Base-by-base conservation (phyloP, 495 filamentous ascomycete species). In the Parathielavia appendiculata region DNA sequence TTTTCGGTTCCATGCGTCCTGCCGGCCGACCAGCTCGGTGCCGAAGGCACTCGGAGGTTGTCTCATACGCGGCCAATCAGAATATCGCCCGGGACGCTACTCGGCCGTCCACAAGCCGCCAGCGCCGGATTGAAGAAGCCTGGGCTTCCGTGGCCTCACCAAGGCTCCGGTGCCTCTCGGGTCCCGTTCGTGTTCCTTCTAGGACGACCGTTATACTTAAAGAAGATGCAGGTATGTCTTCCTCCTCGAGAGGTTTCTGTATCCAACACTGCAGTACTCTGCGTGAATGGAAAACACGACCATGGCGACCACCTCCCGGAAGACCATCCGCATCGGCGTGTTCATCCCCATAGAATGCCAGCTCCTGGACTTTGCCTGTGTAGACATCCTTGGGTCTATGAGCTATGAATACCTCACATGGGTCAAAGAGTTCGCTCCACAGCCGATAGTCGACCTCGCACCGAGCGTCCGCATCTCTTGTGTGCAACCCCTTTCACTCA, bases 371-470 rank as follows among this genome's bases (percentile, higher is more conserved):
- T 58, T 75, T 11, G 75, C 80, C 9, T 66, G 69, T 38, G 61
- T 80, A 32, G 79, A 83, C 62, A 69, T 81, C 38, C 66, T 82
- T 12, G 73, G 67, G 26, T 74, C 66, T 58, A 71, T 77, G 51
- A 71, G 69, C 52, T 64, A 74, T 19, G 75, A 78, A 51, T 83
- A 81, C 53, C 59, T 81, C 14, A 43, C 51, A 4, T 22, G 59
- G n/a, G 51, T 71, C 9, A 40, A 30, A 1, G 40, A 62, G 23
- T 14, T 72, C 0, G 45, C 75, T 4, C 78, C 80, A 0, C 41
- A 60, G 12, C 26, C 66, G 19, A 59, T 82, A 35, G 20, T 68
- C 19, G 66, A 69, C 23, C 66, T 76, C 0, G 75, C 77, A 13
- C 73, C 71, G 0, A 66, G 65, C 17, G 68, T 77, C 32, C 26